A percentile compares a stretch with the other conserved stretches of the same genome.
phyloP scores from a whole-genome alignment of 2,329 filamentous ascomycete species.

The Colletotrichum gloeosporioides region DNA sequence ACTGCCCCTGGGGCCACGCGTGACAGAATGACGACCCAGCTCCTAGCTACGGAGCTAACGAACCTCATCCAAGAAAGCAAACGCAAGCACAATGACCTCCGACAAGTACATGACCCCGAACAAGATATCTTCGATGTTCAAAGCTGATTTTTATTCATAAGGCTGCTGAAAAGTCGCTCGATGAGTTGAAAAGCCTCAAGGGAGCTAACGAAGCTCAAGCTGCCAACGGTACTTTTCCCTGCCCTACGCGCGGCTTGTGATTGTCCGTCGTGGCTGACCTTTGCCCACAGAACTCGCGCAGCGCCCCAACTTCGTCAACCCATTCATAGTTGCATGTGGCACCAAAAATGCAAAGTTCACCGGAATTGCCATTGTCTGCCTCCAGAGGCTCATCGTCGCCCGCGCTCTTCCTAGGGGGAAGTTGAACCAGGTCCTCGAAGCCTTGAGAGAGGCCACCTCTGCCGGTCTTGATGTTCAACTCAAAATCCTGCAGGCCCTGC shows the following conservation, averaged over 20 bases:
- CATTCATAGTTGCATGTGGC: constrained; percentile 91
- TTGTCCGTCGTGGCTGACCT: neutral
- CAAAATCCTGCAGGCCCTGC: constrained; percentile 92
- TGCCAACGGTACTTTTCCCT: constrained; percentile 61
- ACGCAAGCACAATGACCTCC: constrained; percentile 88
- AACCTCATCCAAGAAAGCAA: constrained; percentile 96
- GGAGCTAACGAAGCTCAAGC: constrained; percentile 78
- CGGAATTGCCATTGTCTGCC: constrained; percentile 82
- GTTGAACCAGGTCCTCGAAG: constrained; percentile 85
- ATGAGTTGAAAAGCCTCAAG: constrained; percentile 81
- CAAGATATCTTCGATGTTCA: neutral
- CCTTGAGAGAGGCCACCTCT: constrained; percentile 83
- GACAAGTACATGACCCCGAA: constrained; percentile 63
- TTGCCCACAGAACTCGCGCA: constrained; percentile 75
- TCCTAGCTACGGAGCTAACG: constrained; percentile 85
- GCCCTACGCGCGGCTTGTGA: constrained; percentile 24
- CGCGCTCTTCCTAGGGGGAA: constrained; percentile 79
- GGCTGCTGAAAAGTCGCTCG: constrained; percentile 92
- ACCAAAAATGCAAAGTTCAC: constrained; percentile 92
- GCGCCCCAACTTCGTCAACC: constrained; percentile 84
- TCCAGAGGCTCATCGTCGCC: constrained; percentile 87
- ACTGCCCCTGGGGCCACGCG: neutral
- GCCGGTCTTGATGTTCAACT: constrained; percentile 88
- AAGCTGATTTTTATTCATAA: constrained; percentile 35
- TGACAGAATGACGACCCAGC: constrained; percentile 84